phyloP scores from a whole-genome alignment of 2,329 filamentous ascomycete genomes.

The Amesomyces nigricolor region DNA sequence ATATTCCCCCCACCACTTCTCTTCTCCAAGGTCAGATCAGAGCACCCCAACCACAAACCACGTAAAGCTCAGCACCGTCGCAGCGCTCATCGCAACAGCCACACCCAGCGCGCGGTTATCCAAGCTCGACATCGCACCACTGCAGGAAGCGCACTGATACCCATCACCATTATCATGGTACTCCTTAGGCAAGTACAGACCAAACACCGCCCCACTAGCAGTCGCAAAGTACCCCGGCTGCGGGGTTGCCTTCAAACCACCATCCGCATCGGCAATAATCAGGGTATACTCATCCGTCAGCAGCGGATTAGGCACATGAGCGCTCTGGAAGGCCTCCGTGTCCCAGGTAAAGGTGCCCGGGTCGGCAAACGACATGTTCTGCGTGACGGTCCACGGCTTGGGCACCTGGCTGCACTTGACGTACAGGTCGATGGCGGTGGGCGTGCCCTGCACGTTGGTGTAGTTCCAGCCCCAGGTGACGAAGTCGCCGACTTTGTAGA shows the following conservation, averaged over 20 bases:
- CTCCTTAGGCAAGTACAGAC: slow-evolving; percentile 48
- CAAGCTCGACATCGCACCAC: slow-evolving; percentile 42
- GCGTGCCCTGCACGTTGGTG: slow-evolving; percentile 52
- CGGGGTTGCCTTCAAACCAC: slow-evolving; percentile 43
- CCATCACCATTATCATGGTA: slow-evolving; percentile 46
- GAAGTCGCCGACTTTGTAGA: slow-evolving; percentile 56
- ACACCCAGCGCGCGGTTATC: slow-evolving; percentile 46
- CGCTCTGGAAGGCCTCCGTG: slow-evolving; percentile 41
- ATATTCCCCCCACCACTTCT: slow-evolving; percentile 1
- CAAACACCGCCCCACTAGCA: slow-evolving; percentile 48
- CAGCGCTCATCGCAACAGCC: slow-evolving; percentile 47
- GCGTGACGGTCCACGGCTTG: slow-evolving; percentile 55
- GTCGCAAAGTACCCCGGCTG: slow-evolving; percentile 51
- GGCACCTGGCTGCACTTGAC: slow-evolving; percentile 49
- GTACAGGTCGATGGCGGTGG: slow-evolving; percentile 56
- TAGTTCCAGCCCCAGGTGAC: slow-evolving; percentile 62
- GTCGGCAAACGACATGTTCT: slow-evolving; percentile 55
- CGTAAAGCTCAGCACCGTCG: slow-evolving; percentile 56
- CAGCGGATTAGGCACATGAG: slow-evolving; percentile 42
- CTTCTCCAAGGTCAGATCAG: slow-evolving; percentile 15
- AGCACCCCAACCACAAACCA: slow-evolving; percentile 55
- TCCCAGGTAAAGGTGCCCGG: slow-evolving; percentile 54
- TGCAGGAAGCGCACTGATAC: slow-evolving; percentile 55
- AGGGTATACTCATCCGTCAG: slow-evolving; percentile 54
- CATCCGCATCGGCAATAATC: slow-evolving; percentile 55